Percentiles rank a stretch among this genome's conserved stretches.
These are phyloP conservation scores for Leccinum cinnamomeum DNA, from an alignment of 1,284 basidiomycete species.

Conservation along the genomic window DNA sequence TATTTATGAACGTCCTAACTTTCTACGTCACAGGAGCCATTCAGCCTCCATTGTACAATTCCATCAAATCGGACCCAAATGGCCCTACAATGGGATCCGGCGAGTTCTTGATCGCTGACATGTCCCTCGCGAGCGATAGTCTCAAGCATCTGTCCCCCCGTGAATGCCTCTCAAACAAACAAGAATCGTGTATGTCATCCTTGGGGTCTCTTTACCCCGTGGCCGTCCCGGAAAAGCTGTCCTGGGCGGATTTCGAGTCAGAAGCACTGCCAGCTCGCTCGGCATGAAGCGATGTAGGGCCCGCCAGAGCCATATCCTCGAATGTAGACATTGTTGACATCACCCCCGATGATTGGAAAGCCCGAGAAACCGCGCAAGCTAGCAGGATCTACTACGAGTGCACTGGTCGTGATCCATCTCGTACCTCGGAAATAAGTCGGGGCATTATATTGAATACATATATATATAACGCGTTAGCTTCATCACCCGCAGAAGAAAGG, in stretches of 20 bases:
- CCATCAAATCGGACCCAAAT: slow-evolving; percentile 32
- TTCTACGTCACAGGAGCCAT: slow-evolving; percentile 33
- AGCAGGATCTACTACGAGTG: too few species aligned
- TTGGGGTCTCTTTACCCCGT: slow-evolving; percentile 18
- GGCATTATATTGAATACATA: too few species aligned
- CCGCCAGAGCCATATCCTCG: too few species aligned
- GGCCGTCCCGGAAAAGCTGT: slow-evolving; percentile 25
- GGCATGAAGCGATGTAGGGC: too few species aligned
- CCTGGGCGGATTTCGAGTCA: slow-evolving; percentile 18
- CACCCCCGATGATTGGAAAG: too few species aligned
- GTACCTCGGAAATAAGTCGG: too few species aligned
- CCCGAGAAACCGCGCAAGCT: too few species aligned
- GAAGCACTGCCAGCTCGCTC: slow-evolving; percentile 11
- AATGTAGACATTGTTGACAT: too few species aligned
- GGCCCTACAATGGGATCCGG: slow-evolving; percentile 26
- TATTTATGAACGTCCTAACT: slow-evolving; percentile 29
- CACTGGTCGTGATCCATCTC: too few species aligned
- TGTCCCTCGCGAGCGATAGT: background rate
- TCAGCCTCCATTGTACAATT: slow-evolving; percentile 36
- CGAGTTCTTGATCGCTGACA: slow-evolving; percentile 26
- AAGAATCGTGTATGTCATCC: slow-evolving; percentile 3
- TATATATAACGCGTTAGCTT: too few species aligned
- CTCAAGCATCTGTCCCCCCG: slow-evolving; percentile 15
- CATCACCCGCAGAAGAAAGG: too few species aligned
- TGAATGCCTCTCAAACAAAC: slow-evolving; percentile 17